Evolutionary conservation across 108 stramenopile genomes (phyloP), one percentile per base, ranked within the genome.

Genomic region (Cyclostephanos invisitatus): DNA sequence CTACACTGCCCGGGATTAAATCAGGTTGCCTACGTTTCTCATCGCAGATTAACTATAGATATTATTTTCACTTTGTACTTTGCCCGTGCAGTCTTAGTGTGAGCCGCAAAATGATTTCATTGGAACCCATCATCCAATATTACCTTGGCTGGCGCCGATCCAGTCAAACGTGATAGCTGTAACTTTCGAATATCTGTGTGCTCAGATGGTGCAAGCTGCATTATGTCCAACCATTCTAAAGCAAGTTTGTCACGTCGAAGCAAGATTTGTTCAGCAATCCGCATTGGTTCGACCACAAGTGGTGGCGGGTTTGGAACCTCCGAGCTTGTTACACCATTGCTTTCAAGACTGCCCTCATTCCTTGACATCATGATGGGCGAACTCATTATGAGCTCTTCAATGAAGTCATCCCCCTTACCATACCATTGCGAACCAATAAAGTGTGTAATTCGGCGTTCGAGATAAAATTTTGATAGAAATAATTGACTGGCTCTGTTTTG

Each of bases 321-420:
- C 32, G 22, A 55, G 32, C 50, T 58, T 10, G 18, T 38, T 47
- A 22, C 37, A 28, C 40, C 64, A 8, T 56, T 46, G 9, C 22
- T 57, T 11, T 61, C 73, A 28, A 50, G 12, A 21, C 62, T 27
- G 54, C 63, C 21, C 48, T 74, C 53, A 74, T 78, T 47, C 63
- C 51, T 46, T 62, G 63, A 48, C 24, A 69, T 55, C n/a, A 81
- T 60, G 3, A 71, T 69, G 28, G 89, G 85, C 11, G 84, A 66
- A 10, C 62, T 15, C 22, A 78, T 58, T 49, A 94, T 72, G 49
- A 90, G 65, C 38, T 90, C 90, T 32, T 81, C 80, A 25, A 94
- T 66, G 63, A 94, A 90, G 44, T 87, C 87, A 70, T 91, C 92
- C 27, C 87, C 89, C 48, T 85, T 78, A 10, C 89, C 87, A 75